These are phyloP conservation scores for Solanum appendiculatum DNA, from an alignment of 257 asterid genomes.

Conservation along the genomic window DNA sequence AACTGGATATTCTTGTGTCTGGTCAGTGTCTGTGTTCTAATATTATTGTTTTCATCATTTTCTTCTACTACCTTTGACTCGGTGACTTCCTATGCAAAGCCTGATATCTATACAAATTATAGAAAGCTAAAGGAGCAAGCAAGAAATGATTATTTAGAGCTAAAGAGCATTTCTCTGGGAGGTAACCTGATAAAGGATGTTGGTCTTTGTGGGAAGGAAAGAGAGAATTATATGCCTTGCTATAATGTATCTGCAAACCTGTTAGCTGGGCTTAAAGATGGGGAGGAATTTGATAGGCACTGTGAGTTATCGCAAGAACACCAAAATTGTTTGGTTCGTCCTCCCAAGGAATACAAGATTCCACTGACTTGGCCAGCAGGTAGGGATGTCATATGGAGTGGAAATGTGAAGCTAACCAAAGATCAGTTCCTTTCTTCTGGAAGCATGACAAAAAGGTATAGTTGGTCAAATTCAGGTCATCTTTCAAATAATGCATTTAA, in stretches of 20 bases:
- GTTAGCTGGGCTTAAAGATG: slow-evolving; percentile 63
- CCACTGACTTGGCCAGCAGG: slow-evolving; percentile 95
- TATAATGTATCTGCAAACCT: slow-evolving; percentile 77
- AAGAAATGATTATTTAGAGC: slow-evolving; percentile 55
- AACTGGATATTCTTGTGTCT: slow-evolving; percentile 71
- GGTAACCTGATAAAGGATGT: slow-evolving; percentile 41
- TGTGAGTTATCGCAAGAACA: slow-evolving; percentile 57
- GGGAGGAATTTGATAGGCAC: slow-evolving; percentile 89
- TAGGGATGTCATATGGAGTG: slow-evolving; percentile 89
- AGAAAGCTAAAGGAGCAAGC: slow-evolving; percentile 74
- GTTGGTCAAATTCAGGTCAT: not conserved
- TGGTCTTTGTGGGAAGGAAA: slow-evolving; percentile 79
- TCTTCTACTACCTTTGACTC: slow-evolving; percentile 46
- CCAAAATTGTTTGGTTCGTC: slow-evolving; percentile 75
- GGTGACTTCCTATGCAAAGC: slow-evolving; percentile 32
- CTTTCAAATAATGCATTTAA: not conserved
- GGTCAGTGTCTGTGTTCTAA: slow-evolving; percentile 46
- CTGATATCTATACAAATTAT: slow-evolving; percentile 45
- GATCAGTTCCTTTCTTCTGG: slow-evolving; percentile 98
- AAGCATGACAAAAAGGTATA: slow-evolving; percentile 95
- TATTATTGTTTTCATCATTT: slow-evolving; percentile 58
- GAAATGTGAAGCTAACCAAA: slow-evolving; percentile 82
- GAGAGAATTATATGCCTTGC: slow-evolving; percentile 87
- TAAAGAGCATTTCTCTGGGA: slow-evolving; percentile 41
- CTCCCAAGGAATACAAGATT: slow-evolving; percentile 87